Conservation (phyloP, 164 flowering plant genomes). For the Piper betle region DNA sequence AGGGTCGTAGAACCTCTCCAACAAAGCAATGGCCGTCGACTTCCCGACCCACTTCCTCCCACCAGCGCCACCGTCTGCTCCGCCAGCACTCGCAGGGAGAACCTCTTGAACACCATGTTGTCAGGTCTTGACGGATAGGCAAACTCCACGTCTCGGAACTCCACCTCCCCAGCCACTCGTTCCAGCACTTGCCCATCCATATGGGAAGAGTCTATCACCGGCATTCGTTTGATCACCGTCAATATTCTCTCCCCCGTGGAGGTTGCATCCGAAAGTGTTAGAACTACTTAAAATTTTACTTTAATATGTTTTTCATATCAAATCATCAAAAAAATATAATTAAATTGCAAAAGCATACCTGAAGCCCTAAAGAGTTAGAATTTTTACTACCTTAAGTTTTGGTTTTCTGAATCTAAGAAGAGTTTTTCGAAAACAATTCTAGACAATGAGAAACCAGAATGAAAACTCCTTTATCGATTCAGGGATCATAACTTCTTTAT, state of each 20-base stretch:
- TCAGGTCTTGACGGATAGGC: constrained; percentile 78
- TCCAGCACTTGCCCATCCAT: constrained; percentile 36
- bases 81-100: constrained; percentile 52
- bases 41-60: constrained; percentile 89
- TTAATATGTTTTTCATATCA: too few relatives aligned
- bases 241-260: constrained; percentile 60
- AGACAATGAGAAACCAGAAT: too few relatives aligned
- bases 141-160: constrained; percentile 48
- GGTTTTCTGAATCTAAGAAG: neutral
- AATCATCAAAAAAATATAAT: too few relatives aligned
- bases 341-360: too few relatives aligned
- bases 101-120: constrained; percentile 45
- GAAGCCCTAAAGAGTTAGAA: constrained; percentile 73
- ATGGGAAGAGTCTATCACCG: constrained; percentile 60
- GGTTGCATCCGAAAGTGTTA: constrained; percentile 79
- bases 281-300: too few relatives aligned
- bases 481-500: too few relatives aligned
- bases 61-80: constrained; percentile 83
- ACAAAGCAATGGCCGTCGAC: constrained; percentile 68
- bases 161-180: constrained; percentile 37
- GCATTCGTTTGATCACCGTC: constrained; percentile 45
- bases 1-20: constrained; percentile 70
- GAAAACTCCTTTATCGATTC: too few relatives aligned
- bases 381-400: neutral
- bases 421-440: too few relatives aligned